Evolutionary conservation across 768 basidiomycete genomes (phyloP).

Genomic region (Mycena galericulata): DNA sequence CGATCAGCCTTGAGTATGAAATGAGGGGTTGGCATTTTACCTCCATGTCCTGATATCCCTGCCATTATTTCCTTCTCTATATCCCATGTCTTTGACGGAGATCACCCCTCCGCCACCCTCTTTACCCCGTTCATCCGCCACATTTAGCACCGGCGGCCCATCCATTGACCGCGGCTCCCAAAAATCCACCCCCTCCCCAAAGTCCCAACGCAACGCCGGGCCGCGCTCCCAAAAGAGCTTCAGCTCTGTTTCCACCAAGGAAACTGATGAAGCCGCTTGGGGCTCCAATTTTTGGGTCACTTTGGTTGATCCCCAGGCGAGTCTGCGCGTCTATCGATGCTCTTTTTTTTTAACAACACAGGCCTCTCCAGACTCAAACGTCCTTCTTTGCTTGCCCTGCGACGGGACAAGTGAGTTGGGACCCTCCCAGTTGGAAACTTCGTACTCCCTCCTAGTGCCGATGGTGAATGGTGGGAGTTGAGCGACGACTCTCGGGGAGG

Average conservation of each 20-base stretch:
- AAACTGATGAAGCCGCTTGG: slow-evolving; percentile 71
- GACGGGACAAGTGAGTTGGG: slow-evolving; percentile 56
- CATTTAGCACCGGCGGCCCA: slow-evolving; percentile 22
- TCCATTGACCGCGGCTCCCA: slow-evolving; percentile 21
- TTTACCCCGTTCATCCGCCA: slow-evolving; percentile 31
- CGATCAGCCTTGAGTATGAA: not conserved
- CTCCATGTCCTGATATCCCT: not conserved
- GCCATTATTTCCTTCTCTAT: not conserved
- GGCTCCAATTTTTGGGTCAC: slow-evolving; percentile 97
- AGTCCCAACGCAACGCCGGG: slow-evolving; percentile 40
- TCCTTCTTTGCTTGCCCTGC: slow-evolving; percentile 95
- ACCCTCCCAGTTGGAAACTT: slow-evolving; percentile 87
- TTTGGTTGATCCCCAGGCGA: slow-evolving; percentile 88
- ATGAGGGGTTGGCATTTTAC: not conserved
- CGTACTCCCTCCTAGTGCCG: slow-evolving; percentile 86
- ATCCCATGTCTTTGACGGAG: slow-evolving; percentile 30
- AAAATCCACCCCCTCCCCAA: slow-evolving; percentile 37
- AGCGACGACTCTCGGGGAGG: slow-evolving; percentile 77
- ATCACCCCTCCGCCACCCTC: slow-evolving; percentile 24
- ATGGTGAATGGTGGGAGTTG: slow-evolving; percentile 98
- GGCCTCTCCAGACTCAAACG: slow-evolving; percentile 57
- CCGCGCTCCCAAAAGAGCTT: slow-evolving; percentile 38
- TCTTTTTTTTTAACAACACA: slow-evolving; percentile 22
- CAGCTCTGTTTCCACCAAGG: slow-evolving; percentile 35
- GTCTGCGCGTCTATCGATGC: slow-evolving; percentile 40